Evolutionary conservation across 2,329 filamentous ascomycete species (phyloP), one percentile per base, ranked within the genome.

Genomic region (Epichloe festucae): DNA sequence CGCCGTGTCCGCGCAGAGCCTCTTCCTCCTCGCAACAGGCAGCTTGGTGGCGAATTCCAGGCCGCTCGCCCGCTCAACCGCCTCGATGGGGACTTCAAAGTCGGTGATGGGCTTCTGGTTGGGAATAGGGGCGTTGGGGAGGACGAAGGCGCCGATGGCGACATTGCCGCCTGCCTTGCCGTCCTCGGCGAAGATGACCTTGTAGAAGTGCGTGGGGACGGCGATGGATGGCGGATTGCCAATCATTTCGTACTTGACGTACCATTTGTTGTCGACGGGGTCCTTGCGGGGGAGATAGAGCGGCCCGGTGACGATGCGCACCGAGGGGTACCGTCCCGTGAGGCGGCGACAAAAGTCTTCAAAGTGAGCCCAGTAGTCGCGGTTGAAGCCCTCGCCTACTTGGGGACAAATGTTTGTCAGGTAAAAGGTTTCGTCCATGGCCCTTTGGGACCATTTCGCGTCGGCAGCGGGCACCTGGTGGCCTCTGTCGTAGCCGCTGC

Each of bases 291-390:
- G 93, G 21, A 98, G 78, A 70, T 98, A 98, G 43, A 98, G 71
- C 3, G 93, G 93, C 0, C 93, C 93, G 0, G 93, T 98, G 52
- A 96, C 88, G 59, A 97, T 84, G 55, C 93, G 79, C 27, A 98
- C 91, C 42, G 80, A 86, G 1, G 91, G 90, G 65, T 96, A 98
- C 50, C 74, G 77, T 46, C 74, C 71, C 1, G 90, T 91, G 57
- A 98, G 74, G 17, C 89, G 76, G 10, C 93, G 81, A 71, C 91
- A 96, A 64, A 97, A 98, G 64, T 96, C 91, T 72, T 98, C 93
- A 59, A 98, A 90, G 68, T 98, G 93, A 39, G 93, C 87, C 93
- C 93, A 98, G 78, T 98, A 98, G 72, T 98, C 93, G 49, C 93
- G 80, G 73, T 98, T 98, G 77, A 98, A 98, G 53, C 93, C 93